Conservation (phyloP, 2,329 filamentous ascomycete species). For the Periconia sp. region DNA sequence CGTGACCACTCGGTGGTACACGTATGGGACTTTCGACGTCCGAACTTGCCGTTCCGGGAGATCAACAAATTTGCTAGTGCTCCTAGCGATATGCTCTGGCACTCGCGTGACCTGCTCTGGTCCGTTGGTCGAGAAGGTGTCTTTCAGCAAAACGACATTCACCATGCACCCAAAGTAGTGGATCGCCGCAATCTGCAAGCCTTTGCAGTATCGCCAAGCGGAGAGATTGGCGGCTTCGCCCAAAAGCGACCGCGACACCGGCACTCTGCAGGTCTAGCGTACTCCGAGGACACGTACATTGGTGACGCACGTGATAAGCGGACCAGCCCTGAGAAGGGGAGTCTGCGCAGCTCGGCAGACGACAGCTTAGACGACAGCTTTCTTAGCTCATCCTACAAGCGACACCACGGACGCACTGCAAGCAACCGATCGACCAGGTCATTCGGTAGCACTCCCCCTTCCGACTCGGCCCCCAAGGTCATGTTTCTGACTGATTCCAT, state of each 20-base stretch:
- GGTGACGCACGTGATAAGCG: slow-evolving; percentile 51
- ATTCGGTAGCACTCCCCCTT: slow-evolving; percentile 60
- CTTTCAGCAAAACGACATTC: slow-evolving; percentile 68
- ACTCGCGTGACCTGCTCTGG: slow-evolving; percentile 69
- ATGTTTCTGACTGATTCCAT: slow-evolving; percentile 60
- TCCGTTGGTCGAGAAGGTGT: slow-evolving; percentile 66
- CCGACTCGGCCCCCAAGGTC: slow-evolving; percentile 53
- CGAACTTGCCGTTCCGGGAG: slow-evolving; percentile 67
- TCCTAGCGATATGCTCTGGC: slow-evolving; percentile 67
- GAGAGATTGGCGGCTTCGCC: slow-evolving; percentile 61
- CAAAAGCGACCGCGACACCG: slow-evolving; percentile 57
- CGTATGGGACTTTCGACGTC: slow-evolving; percentile 69
- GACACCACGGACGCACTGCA: slow-evolving; percentile 53
- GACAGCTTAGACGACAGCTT: slow-evolving; percentile 64
- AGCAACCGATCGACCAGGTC: slow-evolving; percentile 59
- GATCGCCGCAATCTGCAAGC: slow-evolving; percentile 64
- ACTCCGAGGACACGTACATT: slow-evolving; percentile 44
- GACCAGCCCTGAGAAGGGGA: slow-evolving; percentile 54
- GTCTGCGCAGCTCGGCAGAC: slow-evolving; percentile 60
- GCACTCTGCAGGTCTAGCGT: slow-evolving; percentile 48
- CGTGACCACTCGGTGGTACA: slow-evolving; percentile 66
- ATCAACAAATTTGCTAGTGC: slow-evolving; percentile 62
- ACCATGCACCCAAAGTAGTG: slow-evolving; percentile 64
- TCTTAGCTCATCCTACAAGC: slow-evolving; percentile 54
- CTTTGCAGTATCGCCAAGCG: slow-evolving; percentile 63